These are phyloP conservation scores for Tardiomyces digboiensis DNA, from an alignment of 1,139 yeast species.

Conservation along the genomic window DNA sequence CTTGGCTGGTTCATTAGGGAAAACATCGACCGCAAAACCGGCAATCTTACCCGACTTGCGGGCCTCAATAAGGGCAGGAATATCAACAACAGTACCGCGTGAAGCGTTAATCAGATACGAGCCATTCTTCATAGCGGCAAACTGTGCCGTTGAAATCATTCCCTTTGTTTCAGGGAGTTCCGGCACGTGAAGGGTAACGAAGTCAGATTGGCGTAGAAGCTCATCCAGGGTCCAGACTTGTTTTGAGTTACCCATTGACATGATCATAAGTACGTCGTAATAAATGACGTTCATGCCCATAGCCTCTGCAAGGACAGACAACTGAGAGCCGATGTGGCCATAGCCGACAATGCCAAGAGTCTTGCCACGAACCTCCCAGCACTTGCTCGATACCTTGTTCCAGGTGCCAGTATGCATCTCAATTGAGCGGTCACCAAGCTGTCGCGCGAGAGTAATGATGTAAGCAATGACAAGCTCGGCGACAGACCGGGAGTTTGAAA, in stretches of 20 bases:
- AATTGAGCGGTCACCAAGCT: conserved; percentile 91
- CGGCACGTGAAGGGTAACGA: conserved; percentile 91
- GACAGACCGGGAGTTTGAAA: conserved; percentile 96
- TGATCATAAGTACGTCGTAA: conserved; percentile 85
- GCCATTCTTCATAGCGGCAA: conserved; percentile 95
- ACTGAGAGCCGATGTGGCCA: conserved; percentile 97
- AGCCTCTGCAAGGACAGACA: conserved; percentile 93
- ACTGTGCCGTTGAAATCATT: conserved; percentile 82
- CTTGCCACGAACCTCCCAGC: conserved; percentile 99
- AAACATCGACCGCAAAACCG: conserved; percentile 97
- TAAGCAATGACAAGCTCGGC: conserved; percentile 98
- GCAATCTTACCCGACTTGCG: conserved; percentile 91
- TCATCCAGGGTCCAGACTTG: conserved; percentile 85
- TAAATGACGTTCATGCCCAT: conserved; percentile 97
- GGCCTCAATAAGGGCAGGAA: conserved; percentile 87
- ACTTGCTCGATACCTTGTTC: conserved; percentile 91
- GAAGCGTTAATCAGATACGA: conserved; percentile 92
- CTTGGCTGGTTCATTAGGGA: conserved; percentile 96
- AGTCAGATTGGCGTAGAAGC: conserved; percentile 72
- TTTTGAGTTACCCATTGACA: conserved; percentile 95
- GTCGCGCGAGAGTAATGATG: conserved; percentile 90
- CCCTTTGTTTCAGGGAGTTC: conserved; percentile 89
- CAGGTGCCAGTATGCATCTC: conserved; percentile 97
- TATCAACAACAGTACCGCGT: conserved; percentile 96
- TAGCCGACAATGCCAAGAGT: conserved; percentile 96